Evolutionary conservation across 768 basidiomycete genomes (phyloP), one percentile per base, ranked within the genome.

Genomic region (Crucibulum laeve): DNA sequence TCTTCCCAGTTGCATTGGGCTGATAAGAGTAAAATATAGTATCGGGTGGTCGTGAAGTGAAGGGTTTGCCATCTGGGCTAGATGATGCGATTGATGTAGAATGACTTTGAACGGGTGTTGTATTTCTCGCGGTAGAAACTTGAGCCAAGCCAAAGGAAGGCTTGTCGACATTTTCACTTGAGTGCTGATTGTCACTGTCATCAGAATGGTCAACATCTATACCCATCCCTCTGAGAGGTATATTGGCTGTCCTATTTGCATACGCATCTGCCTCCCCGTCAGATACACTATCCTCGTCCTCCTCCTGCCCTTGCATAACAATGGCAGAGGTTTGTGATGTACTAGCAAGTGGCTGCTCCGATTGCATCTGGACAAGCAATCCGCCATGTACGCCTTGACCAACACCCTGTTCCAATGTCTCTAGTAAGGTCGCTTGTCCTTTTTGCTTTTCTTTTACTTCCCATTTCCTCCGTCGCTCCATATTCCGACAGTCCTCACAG

Each of bases 401-500:
- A 15, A 45, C 44, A n/a, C 41, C 44, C 33, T 32, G n/a, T n/a
- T 44, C 47, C 45, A 46, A 18, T 38, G 40, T 8, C 28, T 8
- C 28, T 23, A 23, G 25, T n/a, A n/a, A n/a, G n/a, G n/a, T n/a
- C n/a, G n/a, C n/a, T n/a, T n/a, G n/a, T n/a, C 15, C 25, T 42
- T 35, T 50, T 46, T 17, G 38, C 33, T 4, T 35, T 3, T 37
- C 38, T 28, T 44, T 43, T 21, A 40, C 35, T 14, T 34, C 45
- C 1, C 18, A 19, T 23, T 51, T 62, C 18, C 56, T 53, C 38
- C 51, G 44, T 17, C 66, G 61, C 44, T 67, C 65, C 39, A 50
- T 55, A 43, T 56, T 61, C n/a, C 72, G 61, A 51, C 76, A 77
- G 21, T 55, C 48, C 4, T 75, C 73, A 47, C 76, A 78, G 50